Evolutionary conservation across 2,329 filamentous ascomycete genomes (phyloP), one percentile per base, ranked within the genome.

Genomic region (Leptographium wingfieldii): DNA sequence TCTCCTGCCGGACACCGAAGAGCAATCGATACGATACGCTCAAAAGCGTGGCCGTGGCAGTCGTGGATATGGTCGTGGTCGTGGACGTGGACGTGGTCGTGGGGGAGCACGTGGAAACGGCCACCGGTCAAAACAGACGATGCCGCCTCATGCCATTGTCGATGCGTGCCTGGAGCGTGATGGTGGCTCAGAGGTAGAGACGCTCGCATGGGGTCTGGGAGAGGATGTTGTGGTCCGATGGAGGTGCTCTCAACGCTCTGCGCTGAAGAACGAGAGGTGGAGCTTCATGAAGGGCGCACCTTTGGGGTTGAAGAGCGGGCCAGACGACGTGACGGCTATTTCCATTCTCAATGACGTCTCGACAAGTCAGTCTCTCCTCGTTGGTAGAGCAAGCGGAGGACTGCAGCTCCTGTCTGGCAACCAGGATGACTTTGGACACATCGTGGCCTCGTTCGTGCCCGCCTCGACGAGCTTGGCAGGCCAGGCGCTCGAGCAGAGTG

Each of bases 141-240:
- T 59, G 35, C 48, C 51, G 33, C 57, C 76, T 3, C 65, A 71
- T 29, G 65, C 73, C 3, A 66, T 71, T 27, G 67, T 69, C 9
- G 66, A 67, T 16, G 68, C 68, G 16, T 67, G 67, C 5, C 66
- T 73, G 27, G 79, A 82, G 66, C 62, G 77, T 3, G 67, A 80
- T 0, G 73, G 76, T 1, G 79, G 74, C 69, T 77, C 78, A 1
- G 76, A 74, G 0, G 79, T 79, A 0, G 77, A 81, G 16, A 55
- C 25, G 3, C n/a, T 59, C 10, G 57, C 57, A 43, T 59, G 57
- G 57, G 57, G 57, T 33, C 25, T 55, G n/a, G 57, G 57, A 48
- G 57, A 59, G 51, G 57, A 59, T 43, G 46, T 55, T 16, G 46
- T 59, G 33, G 38, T 59, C n/a, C 57, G 57, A 4, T 55, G 57